Conservation (phyloP, 2,329 filamentous ascomycete species). For the Pseudopyrenochaeta lycopersici region DNA sequence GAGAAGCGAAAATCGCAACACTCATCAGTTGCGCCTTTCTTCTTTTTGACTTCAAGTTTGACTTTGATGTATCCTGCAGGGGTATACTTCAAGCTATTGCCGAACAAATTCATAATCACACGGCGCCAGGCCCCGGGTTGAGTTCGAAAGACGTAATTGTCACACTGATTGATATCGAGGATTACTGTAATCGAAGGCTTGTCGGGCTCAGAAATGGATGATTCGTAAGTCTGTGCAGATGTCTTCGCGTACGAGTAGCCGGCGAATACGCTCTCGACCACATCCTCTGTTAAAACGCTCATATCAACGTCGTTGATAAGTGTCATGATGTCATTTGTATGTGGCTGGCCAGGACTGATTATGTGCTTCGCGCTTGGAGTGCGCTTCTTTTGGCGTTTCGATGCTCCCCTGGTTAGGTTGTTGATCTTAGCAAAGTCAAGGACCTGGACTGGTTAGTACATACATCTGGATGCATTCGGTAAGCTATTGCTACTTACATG, state of each 20-base stretch:
- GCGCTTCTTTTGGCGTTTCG: slow-evolving; percentile 42
- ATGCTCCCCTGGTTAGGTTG: slow-evolving; percentile 41
- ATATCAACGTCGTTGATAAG: slow-evolving; percentile 48
- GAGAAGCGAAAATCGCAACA: slow-evolving; percentile 41
- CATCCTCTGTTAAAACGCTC: slow-evolving; percentile 46
- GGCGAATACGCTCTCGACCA: slow-evolving; percentile 49
- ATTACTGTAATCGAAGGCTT: slow-evolving; percentile 40
- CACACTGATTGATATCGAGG: slow-evolving; percentile 46
- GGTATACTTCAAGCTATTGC: slow-evolving; percentile 52
- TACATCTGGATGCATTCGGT: background rate
- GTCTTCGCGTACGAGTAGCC: slow-evolving; percentile 46
- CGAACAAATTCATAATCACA: slow-evolving; percentile 52
- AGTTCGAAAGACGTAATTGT: slow-evolving; percentile 48
- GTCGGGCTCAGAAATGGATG: slow-evolving; percentile 21
- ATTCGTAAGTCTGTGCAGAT: slow-evolving; percentile 36
- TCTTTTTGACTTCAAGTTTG: slow-evolving; percentile 43
- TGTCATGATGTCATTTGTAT: slow-evolving; percentile 47
- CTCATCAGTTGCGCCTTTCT: slow-evolving; percentile 27
- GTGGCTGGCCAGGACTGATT: slow-evolving; percentile 39
- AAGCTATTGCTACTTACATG: slow-evolving; percentile 33
- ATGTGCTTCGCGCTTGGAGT: slow-evolving; percentile 39
- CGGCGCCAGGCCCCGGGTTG: slow-evolving; percentile 51
- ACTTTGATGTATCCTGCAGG: slow-evolving; percentile 47
- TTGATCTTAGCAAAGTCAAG: slow-evolving; percentile 54
- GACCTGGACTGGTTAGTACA: slow-evolving; percentile 33